Evolutionary conservation across 2,329 filamentous ascomycete species (phyloP).

Genomic region (Amesomyces nigricolor): DNA sequence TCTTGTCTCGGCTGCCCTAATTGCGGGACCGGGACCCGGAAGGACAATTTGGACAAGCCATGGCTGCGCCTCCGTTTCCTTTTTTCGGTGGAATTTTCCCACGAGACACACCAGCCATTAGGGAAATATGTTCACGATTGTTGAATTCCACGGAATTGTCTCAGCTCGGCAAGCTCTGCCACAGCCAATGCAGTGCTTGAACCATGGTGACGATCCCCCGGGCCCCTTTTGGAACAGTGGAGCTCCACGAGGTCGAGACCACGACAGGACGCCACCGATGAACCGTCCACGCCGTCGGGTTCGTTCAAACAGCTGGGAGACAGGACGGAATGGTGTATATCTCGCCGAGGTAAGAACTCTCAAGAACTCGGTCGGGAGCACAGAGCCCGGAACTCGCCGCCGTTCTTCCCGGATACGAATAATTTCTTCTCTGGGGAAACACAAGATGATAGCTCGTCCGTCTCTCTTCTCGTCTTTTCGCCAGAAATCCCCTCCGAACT

Average conservation of each 20-base stretch:
- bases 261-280: neutral
- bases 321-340: neutral
- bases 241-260: conserved; percentile 11
- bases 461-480: neutral
- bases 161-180: too few species aligned
- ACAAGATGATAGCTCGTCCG: neutral
- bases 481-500: conserved; percentile 18
- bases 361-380: too few species aligned
- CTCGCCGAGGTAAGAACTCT: too few species aligned
- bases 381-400: too few species aligned
- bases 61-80: neutral
- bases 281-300: neutral
- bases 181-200: neutral
- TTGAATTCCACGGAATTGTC: too few species aligned
- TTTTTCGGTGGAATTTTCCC: neutral
- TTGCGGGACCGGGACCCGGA: neutral
- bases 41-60: neutral
- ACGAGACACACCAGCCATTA: neutral
- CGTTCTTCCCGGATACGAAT: neutral
- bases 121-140: too few species aligned
- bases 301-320: too few species aligned
- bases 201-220: conserved; percentile 14
- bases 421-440: neutral
- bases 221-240: neutral
- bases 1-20: conserved; percentile 17